Conservation (phyloP, 768 basidiomycete species). For the Mycena indigotica region DNA sequence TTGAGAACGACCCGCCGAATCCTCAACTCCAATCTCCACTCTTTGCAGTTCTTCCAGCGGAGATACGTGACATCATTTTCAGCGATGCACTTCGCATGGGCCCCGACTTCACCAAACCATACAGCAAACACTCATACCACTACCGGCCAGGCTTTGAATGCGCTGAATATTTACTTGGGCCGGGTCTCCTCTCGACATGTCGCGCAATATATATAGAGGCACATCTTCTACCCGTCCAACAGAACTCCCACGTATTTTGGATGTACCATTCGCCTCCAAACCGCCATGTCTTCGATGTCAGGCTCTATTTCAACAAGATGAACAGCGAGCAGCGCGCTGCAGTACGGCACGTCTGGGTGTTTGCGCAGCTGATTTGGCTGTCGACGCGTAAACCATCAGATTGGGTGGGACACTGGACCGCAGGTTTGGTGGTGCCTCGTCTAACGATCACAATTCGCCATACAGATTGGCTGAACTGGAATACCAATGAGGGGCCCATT, state of each 20-base stretch:
- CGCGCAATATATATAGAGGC: conserved; percentile 7
- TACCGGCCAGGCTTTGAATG: conserved; percentile 3
- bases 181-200: conserved; percentile 2
- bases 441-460: background rate
- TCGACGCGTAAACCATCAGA: background rate
- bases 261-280: background rate
- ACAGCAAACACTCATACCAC: conserved; percentile 2
- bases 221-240: background rate
- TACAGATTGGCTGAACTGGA: background rate
- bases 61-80: conserved; percentile 22
- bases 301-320: background rate
- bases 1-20: background rate
- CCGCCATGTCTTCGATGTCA: background rate
- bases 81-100: background rate
- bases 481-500: background rate
- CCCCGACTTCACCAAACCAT: conserved; percentile 1
- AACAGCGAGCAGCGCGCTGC: background rate
- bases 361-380: background rate
- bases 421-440: background rate
- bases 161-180: background rate
- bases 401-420: background rate
- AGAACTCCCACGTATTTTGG: conserved; percentile 6
- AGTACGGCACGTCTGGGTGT: background rate
- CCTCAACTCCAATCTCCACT: conserved; percentile 21
- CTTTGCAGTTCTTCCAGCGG: conserved; percentile 21